Evolutionary conservation across 768 basidiomycete species (phyloP).

Genomic region (Tulasnella sp.): DNA sequence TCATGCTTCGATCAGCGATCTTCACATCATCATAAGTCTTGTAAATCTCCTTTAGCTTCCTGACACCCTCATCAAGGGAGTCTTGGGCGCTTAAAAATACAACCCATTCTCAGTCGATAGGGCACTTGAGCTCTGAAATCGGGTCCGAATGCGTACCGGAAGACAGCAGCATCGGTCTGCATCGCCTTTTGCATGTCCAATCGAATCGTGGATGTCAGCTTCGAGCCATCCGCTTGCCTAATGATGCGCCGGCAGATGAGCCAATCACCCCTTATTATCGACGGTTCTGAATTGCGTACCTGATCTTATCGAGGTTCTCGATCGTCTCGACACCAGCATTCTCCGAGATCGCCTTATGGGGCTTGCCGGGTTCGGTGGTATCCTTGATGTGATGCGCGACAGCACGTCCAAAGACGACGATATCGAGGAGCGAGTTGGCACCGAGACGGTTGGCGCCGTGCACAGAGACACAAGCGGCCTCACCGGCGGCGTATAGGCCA

Average conservation of each 20-base stretch:
- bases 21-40: conserved; percentile 83
- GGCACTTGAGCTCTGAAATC: background rate
- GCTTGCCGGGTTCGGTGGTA: conserved; percentile 76
- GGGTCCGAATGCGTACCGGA: conserved; percentile 66
- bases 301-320: conserved; percentile 80
- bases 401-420: conserved; percentile 99
- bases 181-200: conserved; percentile 98
- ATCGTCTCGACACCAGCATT: conserved; percentile 79
- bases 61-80: conserved; percentile 84
- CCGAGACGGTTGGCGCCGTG: conserved; percentile 99
- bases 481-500: conserved; percentile 95
- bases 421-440: conserved; percentile 96
- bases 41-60: conserved; percentile 78
- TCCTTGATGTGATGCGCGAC: conserved; percentile 96
- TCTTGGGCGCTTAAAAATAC: conserved; percentile 56
- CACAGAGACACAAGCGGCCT: conserved; percentile 97
- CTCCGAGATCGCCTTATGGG: conserved; percentile 79
- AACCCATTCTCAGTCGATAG: background rate
- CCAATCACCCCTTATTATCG: no score
- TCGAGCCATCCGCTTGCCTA: conserved; percentile 67
- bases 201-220: conserved; percentile 82
- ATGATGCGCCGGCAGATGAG: conserved; percentile 2
- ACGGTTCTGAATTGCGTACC: no score
- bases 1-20: conserved; percentile 97
- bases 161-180: conserved; percentile 96